Evolutionary conservation across 1,284 basidiomycete species (phyloP).

Genomic region (Tetrapyrgos nigripes): DNA sequence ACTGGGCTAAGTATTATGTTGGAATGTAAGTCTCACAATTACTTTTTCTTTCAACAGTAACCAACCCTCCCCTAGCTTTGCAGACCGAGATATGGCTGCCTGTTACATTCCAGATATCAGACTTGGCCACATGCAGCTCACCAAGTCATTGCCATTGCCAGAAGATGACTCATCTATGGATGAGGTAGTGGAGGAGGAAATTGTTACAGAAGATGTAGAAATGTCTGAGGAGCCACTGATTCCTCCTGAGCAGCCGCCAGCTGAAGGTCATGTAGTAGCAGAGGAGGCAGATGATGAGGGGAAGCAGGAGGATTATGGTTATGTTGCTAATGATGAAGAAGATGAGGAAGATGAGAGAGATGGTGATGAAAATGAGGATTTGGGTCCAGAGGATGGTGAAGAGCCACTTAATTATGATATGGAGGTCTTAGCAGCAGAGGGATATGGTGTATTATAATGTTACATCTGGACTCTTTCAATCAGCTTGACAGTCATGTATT

Average conservation of each 20-base stretch:
- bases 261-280: neutral
- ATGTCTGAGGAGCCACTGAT: neutral
- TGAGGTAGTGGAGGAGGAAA: too few relatives aligned
- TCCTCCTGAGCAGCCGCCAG: neutral
- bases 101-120: too few relatives aligned
- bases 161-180: too few relatives aligned
- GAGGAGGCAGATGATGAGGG: neutral
- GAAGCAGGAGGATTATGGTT: neutral
- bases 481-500: too few relatives aligned
- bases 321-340: neutral
- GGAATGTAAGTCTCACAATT: conserved; percentile 2
- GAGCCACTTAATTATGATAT: too few relatives aligned
- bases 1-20: conserved; percentile 1
- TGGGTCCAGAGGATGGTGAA: neutral
- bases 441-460: too few relatives aligned
- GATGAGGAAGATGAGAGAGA: neutral
- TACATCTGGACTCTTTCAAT: too few relatives aligned
- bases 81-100: conserved; percentile 31
- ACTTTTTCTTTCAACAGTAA: too few relatives aligned
- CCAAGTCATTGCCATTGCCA: too few relatives aligned
- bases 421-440: too few relatives aligned
- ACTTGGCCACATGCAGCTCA: too few relatives aligned
- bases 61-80: conserved; percentile 22
- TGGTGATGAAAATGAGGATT: neutral
- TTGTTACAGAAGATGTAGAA: neutral